Evolutionary conservation across 2,329 filamentous ascomycete species (phyloP), one percentile per base, ranked within the genome.

Genomic region (Fusarium sarcochroum): DNA sequence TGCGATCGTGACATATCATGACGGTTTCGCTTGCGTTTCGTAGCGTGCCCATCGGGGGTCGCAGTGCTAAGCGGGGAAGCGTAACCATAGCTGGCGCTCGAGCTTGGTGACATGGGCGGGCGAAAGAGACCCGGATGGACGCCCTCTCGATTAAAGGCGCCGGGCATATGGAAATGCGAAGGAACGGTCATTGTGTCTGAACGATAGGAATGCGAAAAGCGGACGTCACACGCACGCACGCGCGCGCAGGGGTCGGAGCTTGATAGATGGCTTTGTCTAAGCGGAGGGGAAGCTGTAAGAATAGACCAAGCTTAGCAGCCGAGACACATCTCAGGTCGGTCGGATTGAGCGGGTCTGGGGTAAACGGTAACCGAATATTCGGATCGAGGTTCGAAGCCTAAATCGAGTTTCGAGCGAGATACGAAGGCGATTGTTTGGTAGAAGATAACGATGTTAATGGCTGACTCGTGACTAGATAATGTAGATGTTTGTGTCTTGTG

Each of bases 21-120:
- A 58, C 76, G 76, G 57, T 65, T 67, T 21, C 84, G 80, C 73
- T 87, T 88, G 27, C 86, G 80, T 73, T 86, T 86, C 8, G 79
- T 49, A 67, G 72, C 54, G 25, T 69, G 70, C 8, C 71, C 62
- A 21, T 75, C 70, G 44, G 69, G 57, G 21, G 61, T 56, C 23
- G 72, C 63, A 23, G 71, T 56, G 42, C 70, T 51, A 32, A 53
- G 60, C 35, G 71, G 63, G 20, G 64, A 53, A 32, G 73, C 61
- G 32, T 77, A 72, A n/a, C 83, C 73, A 58, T 82, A 81, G 53
- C 73, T 74, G 11, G 81, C 79, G 69, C 77, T 80, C 48, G 81
- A 78, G 53, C 76, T 73, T 25, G 82, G 80, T 9, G 83, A 83
- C 20, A 76, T 73, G 9, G 84, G 83, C 13, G 83, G 82, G 58